phyloP scores from a whole-genome alignment of 2,329 filamentous ascomycete genomes.

The Pleurostoma richardsiae region DNA sequence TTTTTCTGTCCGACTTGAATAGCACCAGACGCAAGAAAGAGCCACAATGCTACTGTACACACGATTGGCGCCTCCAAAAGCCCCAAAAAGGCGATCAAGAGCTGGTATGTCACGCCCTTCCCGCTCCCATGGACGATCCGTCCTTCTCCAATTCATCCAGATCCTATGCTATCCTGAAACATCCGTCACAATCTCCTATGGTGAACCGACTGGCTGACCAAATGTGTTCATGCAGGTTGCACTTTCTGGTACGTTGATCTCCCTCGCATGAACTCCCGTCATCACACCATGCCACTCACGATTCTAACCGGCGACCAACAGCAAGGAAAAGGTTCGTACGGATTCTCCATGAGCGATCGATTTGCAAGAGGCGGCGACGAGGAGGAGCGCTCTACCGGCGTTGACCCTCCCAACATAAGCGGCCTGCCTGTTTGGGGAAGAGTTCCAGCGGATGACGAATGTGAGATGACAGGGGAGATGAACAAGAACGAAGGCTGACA shows the following conservation, averaged over 20 bases:
- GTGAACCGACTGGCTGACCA: slow-evolving; percentile 9
- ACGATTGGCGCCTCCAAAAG: slow-evolving; percentile 50
- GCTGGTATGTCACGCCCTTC: slow-evolving; percentile 38
- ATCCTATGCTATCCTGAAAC: no score
- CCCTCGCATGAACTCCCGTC: neutral
- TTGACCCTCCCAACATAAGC: no score
- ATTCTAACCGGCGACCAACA: slow-evolving; percentile 13
- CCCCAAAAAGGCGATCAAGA: slow-evolving; percentile 54
- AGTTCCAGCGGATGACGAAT: no score
- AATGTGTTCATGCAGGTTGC: slow-evolving; percentile 33
- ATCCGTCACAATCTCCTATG: no score
- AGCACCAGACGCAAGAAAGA: neutral
- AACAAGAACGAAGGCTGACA: no score
- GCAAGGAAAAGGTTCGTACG: slow-evolving; percentile 48
- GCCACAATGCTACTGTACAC: slow-evolving; percentile 52
- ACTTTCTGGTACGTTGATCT: slow-evolving; percentile 41
- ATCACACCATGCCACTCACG: no score
- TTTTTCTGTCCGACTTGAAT: no score
- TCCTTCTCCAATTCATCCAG: neutral
- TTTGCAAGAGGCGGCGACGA: no score
- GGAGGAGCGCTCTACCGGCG: neutral
- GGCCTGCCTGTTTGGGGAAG: no score
- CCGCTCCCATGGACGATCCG: slow-evolving; percentile 3
- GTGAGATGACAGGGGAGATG: no score
- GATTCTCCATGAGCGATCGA: no score